Evolutionary conservation across 1,284 basidiomycete genomes (phyloP).

Genomic region (Ceratobasidium sp.): DNA sequence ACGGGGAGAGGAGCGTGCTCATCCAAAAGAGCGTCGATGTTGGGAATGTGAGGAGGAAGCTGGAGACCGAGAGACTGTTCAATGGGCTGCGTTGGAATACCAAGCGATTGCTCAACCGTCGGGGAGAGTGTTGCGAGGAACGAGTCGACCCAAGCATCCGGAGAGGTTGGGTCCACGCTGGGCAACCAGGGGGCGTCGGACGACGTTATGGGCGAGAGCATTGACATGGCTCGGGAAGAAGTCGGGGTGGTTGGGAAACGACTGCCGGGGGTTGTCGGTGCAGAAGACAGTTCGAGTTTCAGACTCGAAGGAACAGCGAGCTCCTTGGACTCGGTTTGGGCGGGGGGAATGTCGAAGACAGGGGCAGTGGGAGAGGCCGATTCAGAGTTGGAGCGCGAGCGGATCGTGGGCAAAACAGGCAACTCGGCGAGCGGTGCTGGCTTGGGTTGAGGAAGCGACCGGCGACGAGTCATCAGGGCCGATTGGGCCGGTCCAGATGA

Average conservation of each 20-base stretch:
- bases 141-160: conserved; percentile 4
- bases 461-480: conserved; percentile 20
- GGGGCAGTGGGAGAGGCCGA: neutral
- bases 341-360: neutral
- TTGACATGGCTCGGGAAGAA: conserved; percentile 13
- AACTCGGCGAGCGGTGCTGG: conserved; percentile 25
- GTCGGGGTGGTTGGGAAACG: conserved; percentile 16
- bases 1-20: conserved; percentile 8
- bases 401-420: conserved; percentile 12
- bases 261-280: conserved; percentile 24
- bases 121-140: conserved; percentile 9
- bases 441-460: conserved; percentile 38
- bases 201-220: conserved; percentile 13
- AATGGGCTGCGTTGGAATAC: conserved; percentile 12
- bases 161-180: neutral
- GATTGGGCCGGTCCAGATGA: neutral
- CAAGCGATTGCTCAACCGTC: conserved; percentile 10
- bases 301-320: conserved; percentile 3
- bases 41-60: neutral
- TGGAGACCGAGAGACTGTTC: conserved; percentile 18
- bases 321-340: neutral
- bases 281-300: conserved; percentile 21
- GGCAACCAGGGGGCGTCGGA: conserved; percentile 9
- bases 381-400: conserved; percentile 14
- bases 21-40: neutral